A percentile compares a stretch with the other conserved stretches of the same genome.
These are phyloP conservation scores for Digitaria exilis DNA, from an alignment of 202 grass and related monocot genomes.

Conservation along the genomic window DNA sequence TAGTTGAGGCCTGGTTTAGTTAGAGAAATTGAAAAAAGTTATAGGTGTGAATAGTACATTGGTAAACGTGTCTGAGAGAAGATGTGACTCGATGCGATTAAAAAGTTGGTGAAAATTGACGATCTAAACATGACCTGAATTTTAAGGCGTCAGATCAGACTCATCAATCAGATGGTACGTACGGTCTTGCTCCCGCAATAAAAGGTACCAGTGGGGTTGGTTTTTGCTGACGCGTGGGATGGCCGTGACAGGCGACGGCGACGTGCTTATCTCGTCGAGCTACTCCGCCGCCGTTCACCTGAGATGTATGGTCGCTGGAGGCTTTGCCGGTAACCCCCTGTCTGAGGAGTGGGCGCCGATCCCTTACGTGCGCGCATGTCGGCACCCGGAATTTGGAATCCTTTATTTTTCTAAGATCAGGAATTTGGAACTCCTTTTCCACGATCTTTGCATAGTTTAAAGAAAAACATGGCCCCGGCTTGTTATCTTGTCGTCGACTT, in stretches of 20 bases:
- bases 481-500: not conserved
- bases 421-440: not conserved
- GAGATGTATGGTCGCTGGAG: not conserved
- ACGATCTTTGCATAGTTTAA: not conserved
- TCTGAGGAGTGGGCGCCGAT: not conserved
- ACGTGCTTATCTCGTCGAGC: not conserved
- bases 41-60: no score
- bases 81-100: no score
- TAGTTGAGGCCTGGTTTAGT: no score
- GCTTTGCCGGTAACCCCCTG: slow-evolving; percentile 27
- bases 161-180: no score
- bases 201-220: not conserved
- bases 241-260: not conserved
- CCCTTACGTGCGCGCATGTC: not conserved
- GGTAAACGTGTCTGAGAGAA: no score
- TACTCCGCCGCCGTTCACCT: not conserved
- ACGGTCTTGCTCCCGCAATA: not conserved
- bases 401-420: no score
- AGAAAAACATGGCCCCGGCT: no score
- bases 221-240: slow-evolving; percentile 9
- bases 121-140: no score
- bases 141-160: no score
- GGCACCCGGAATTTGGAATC: no score
- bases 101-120: no score
- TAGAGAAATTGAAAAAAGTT: no score